Base-by-base conservation (phyloP, 2,329 filamentous ascomycete genomes). In the Aspergillus novoparasiticus region DNA sequence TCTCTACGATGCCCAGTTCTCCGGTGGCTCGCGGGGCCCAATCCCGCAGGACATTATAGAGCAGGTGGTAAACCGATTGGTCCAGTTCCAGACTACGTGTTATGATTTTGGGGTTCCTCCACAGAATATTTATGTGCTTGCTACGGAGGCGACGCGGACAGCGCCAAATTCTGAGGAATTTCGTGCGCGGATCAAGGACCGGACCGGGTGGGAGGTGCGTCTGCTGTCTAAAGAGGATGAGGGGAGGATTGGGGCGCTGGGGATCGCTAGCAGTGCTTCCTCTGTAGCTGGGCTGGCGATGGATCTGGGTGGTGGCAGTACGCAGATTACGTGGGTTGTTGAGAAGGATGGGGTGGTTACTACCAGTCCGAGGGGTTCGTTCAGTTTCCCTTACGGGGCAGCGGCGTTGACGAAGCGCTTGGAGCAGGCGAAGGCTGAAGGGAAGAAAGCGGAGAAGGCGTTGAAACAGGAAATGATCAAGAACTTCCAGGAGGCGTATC, bases 91-190 rank as follows among this genome's bases (percentile, higher is more conserved):
- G 64, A 81, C 81, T 30, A 90, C 91, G 58, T 94, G 93, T 63
- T 74, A 83, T 60, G 86, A 89, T 62, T 92, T 92, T 72, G 82
- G 83, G 21, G 92, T 97, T 0, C 87, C 87, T 0, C 12, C 56
- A 1, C 69, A 78, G 39, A 88, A 93, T 66, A 86, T 94, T 64
- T 85, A 86, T 23, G 86, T 97, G 11, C 86, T 97, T 48, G 94
- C 93, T 23, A 97, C 94, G 0, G 94, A 97, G 77, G 94, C 94
- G 4, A 95, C 94, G 75, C 88, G 94, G 51, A 91, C 88, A 28
- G 92, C 94, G 6, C 78, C 85, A 62, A 97, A 97, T 72, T 88
- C 89, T 0, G 81, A 81, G 23, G 85, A 87, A 1, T 92, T 95
- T 78, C 82, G 91, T 1, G 75, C 80, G 0, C 83, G 84, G 36